Evolutionary conservation across 306 rosid genomes (phyloP).

Genomic region (Castanospermum australe): DNA sequence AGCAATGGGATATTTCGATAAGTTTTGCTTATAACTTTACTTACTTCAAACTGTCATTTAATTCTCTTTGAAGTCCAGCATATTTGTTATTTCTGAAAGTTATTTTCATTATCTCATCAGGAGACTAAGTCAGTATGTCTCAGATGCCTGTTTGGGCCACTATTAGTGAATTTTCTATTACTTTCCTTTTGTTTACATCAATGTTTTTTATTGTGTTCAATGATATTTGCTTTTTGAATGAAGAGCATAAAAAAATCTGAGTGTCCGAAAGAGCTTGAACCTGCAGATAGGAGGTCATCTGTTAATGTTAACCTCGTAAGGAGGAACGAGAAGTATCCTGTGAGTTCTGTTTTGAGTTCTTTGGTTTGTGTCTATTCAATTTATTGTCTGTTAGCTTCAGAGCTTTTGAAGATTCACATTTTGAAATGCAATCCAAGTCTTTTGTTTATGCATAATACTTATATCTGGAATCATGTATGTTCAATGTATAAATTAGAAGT

Average conservation of each 20-base stretch:
- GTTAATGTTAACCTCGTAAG: slow-evolving; percentile 86
- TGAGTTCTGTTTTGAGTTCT: slow-evolving; percentile 48
- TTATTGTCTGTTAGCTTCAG: slow-evolving; percentile 2
- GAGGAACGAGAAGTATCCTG: slow-evolving; percentile 81
- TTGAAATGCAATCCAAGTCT: neutral
- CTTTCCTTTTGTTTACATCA: neutral
- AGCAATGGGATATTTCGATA: neutral
- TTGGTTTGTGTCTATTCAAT: slow-evolving; percentile 19
- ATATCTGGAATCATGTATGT: neutral
- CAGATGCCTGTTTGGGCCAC: slow-evolving; percentile 7
- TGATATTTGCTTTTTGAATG: slow-evolving; percentile 27
- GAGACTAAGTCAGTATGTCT: neutral
- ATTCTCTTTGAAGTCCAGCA: neutral
- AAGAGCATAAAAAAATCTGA: slow-evolving; percentile 92
- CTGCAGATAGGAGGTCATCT: slow-evolving; percentile 69
- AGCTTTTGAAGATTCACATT: slow-evolving; percentile 1
- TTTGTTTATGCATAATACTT: neutral
- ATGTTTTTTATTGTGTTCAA: slow-evolving; percentile 9
- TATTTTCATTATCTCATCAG: neutral
- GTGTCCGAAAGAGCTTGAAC: slow-evolving; percentile 96
- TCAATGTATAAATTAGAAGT: neutral
- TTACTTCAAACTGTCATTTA: slow-evolving; percentile 8
- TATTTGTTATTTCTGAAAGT: neutral
- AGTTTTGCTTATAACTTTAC: neutral
- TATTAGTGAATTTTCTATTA: no score